Conservation (phyloP, 306 rosid genomes). For the Quercus variabilis region DNA sequence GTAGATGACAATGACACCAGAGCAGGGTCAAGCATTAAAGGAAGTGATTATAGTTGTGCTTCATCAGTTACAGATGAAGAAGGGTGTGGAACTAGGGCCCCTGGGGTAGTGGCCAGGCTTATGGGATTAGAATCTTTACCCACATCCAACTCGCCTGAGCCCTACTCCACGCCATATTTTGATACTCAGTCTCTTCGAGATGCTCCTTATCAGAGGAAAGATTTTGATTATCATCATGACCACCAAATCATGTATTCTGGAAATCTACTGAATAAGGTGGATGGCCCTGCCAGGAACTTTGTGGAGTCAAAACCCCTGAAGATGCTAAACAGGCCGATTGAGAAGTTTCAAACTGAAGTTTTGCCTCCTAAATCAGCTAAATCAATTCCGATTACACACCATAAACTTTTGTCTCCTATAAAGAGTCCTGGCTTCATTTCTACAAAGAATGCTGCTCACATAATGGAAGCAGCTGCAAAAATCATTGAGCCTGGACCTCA, state of each 20-base stretch:
- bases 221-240: slow-evolving; percentile 44
- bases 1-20: slow-evolving; percentile 59
- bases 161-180: slow-evolving; percentile 56
- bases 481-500: slow-evolving; percentile 74
- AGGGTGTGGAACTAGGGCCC: slow-evolving; percentile 57
- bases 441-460: slow-evolving; percentile 73
- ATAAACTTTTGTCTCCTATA: slow-evolving; percentile 88
- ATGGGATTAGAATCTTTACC: slow-evolving; percentile 96
- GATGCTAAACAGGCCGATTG: slow-evolving; percentile 59
- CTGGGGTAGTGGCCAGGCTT: slow-evolving; percentile 86
- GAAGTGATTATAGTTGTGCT: slow-evolving; percentile 75
- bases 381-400: slow-evolving; percentile 88
- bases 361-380: slow-evolving; percentile 90
- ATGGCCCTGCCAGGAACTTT: slow-evolving; percentile 41
- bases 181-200: slow-evolving; percentile 74
- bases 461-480: slow-evolving; percentile 97
- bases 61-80: slow-evolving; percentile 93
- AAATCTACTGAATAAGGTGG: slow-evolving; percentile 45
- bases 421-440: slow-evolving; percentile 76
- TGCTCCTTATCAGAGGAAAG: slow-evolving; percentile 40
- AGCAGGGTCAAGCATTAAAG: slow-evolving; percentile 42
- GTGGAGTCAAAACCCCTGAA: slow-evolving; percentile 56
- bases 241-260: slow-evolving; percentile 55
- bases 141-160: slow-evolving; percentile 52
- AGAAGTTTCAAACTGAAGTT: slow-evolving; percentile 91